phyloP scores from a whole-genome alignment of 331 rosid species.

The Dryas integrifolia region DNA sequence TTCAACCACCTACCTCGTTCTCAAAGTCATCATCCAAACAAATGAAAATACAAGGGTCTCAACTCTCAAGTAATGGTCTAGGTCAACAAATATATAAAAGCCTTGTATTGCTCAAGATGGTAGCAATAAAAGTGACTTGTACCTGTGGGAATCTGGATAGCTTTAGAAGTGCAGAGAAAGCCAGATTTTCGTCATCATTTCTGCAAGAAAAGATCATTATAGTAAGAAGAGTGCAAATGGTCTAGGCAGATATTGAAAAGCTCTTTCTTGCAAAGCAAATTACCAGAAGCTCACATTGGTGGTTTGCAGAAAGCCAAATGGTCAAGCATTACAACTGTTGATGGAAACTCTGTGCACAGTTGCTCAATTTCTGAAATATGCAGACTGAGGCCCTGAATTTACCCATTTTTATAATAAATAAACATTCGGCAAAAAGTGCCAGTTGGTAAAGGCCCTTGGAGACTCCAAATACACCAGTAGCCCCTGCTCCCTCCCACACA shows the following conservation, averaged over 20 bases:
- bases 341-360: constrained; percentile 74
- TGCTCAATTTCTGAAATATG: constrained; percentile 81
- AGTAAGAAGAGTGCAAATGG: constrained; percentile 24
- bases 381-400: constrained; percentile 51
- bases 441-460: neutral
- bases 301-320: constrained; percentile 90
- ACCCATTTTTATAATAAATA: neutral
- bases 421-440: neutral
- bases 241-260: constrained; percentile 4
- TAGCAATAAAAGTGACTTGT: constrained; percentile 1
- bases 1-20: neutral
- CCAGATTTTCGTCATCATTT: constrained; percentile 59
- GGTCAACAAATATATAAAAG: neutral
- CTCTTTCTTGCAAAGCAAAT: neutral
- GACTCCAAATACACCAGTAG: no score
- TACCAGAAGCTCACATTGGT: constrained; percentile 49
- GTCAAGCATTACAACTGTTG: constrained; percentile 72
- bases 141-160: constrained; percentile 87
- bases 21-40: neutral
- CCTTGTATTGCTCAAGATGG: constrained; percentile 7
- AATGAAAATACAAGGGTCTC: constrained; percentile 1
- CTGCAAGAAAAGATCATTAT: constrained; percentile 41
- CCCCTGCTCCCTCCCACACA: no score
- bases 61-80: neutral
- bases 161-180: constrained; percentile 60